Evolutionary conservation across 2,329 filamentous ascomycete species (phyloP).

Genomic region (Colletotrichum filicis): DNA sequence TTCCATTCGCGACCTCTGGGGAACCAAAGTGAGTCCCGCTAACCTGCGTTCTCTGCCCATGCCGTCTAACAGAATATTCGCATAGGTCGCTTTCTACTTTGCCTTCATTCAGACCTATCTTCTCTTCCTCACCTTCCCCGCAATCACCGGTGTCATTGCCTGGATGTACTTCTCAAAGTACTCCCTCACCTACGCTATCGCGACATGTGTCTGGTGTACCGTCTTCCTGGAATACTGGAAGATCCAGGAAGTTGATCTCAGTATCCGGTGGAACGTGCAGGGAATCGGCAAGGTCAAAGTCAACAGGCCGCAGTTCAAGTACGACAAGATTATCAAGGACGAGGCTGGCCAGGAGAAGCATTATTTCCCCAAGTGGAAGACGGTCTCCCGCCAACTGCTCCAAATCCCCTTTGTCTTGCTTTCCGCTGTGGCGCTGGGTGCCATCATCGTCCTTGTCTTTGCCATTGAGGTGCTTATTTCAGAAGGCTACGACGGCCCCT

Average conservation of each 20-base stretch:
- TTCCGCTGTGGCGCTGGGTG: conserved; percentile 68
- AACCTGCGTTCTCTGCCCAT: fast-evolving
- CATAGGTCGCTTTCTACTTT: conserved; percentile 78
- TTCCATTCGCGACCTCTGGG: conserved; percentile 69
- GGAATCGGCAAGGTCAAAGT: conserved; percentile 75
- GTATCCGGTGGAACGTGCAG: conserved; percentile 77
- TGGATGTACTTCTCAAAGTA: conserved; percentile 78
- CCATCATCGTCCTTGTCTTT: conserved; percentile 76
- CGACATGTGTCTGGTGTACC: conserved; percentile 76
- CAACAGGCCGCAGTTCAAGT: conserved; percentile 72
- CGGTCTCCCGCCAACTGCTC: conserved; percentile 72
- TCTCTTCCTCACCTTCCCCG: conserved; percentile 75
- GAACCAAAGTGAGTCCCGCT: conserved; percentile 59
- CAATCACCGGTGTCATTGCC: conserved; percentile 72
- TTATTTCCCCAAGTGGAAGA: conserved; percentile 73
- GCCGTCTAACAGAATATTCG: conserved; percentile 48
- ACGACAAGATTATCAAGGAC: conserved; percentile 71
- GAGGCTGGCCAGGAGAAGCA: conserved; percentile 70
- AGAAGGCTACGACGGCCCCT: conserved; percentile 76
- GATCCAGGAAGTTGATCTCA: conserved; percentile 76
- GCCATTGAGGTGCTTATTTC: conserved; percentile 81
- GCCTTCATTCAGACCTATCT: conserved; percentile 85
- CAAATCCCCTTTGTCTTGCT: conserved; percentile 76
- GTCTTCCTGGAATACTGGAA: conserved; percentile 86
- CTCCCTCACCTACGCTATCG: conserved; percentile 74